These are phyloP conservation scores for Pichia kluyveri DNA, from an alignment of 805 yeast species.

Conservation along the genomic window DNA sequence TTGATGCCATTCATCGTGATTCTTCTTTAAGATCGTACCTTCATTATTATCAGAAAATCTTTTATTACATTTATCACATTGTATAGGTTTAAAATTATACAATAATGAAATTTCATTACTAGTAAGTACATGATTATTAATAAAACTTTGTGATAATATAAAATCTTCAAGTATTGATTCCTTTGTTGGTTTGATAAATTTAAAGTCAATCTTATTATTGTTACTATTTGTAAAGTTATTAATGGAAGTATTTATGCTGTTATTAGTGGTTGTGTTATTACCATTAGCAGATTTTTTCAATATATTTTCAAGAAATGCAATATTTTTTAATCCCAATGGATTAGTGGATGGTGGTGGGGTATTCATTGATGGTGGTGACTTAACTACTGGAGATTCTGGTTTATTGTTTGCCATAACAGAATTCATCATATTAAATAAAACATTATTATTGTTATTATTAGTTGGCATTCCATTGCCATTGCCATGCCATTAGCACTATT, in stretches of 20 bases:
- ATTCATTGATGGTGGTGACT: neutral
- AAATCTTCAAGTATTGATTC: constrained; percentile 16
- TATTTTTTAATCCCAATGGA: constrained; percentile 12
- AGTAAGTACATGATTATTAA: constrained; percentile 30
- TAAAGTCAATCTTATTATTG: constrained; percentile 21
- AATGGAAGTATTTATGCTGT: neutral
- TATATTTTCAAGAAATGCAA: constrained; percentile 14
- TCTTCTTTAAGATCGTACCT: constrained; percentile 44
- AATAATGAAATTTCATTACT: constrained; percentile 29
- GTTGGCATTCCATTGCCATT: constrained; percentile 4
- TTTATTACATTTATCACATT: constrained; percentile 86
- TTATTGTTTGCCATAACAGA: constrained; percentile 6
- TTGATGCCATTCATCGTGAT: constrained; percentile 94
- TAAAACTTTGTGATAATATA: constrained; percentile 27
- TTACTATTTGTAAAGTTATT: neutral
- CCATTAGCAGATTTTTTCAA: constrained; percentile 8
- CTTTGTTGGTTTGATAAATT: constrained; percentile 12
- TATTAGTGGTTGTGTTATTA: neutral
- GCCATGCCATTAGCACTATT: neutral
- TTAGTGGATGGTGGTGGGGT: constrained; percentile 3
- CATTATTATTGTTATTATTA: constrained; percentile 10
- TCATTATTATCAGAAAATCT: constrained; percentile 57
- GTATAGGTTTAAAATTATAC: constrained; percentile 58
- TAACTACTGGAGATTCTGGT: constrained; percentile 5
- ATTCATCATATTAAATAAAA: constrained; percentile 19